These are phyloP conservation scores for Flaveria brownii DNA, from an alignment of 129 eudicot genomes.

Conservation along the genomic window DNA sequence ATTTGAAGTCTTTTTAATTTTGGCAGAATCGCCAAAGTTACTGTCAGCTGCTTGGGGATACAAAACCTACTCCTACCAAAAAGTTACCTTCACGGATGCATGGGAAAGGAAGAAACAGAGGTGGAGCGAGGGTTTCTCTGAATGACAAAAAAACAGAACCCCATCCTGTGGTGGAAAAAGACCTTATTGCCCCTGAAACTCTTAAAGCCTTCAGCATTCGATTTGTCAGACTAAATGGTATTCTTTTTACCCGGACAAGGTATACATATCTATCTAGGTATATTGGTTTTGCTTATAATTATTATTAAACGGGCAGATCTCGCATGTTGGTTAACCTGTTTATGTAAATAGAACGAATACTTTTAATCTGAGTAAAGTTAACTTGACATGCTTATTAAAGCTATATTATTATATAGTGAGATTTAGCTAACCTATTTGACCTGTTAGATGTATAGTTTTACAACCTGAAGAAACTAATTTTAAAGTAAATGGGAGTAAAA, in stretches of 20 bases:
- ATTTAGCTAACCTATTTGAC: no score
- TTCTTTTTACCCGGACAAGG: constrained; percentile 96
- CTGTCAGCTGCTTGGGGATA: constrained; percentile 62
- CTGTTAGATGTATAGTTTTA: no score
- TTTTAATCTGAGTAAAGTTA: no score
- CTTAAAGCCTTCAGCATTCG: constrained; percentile 60
- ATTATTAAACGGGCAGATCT: background rate
- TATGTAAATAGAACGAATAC: background rate
- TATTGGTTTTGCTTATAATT: background rate
- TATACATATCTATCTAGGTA: constrained; percentile 18
- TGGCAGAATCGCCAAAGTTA: constrained; percentile 89
- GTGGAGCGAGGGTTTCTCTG: constrained; percentile 43
- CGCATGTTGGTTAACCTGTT: background rate
- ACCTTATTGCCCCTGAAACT: constrained; percentile 41
- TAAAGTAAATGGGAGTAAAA: no score
- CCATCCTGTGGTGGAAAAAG: constrained; percentile 45
- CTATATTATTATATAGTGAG: background rate
- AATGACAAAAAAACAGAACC: constrained; percentile 57
- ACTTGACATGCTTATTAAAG: background rate
- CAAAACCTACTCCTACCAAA: constrained; percentile 57
- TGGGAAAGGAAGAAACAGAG: constrained; percentile 76
- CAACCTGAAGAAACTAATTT: no score
- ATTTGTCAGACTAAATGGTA: constrained; percentile 83
- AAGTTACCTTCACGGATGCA: constrained; percentile 42
- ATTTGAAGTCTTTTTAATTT: background rate